phyloP scores from a whole-genome alignment of 139 green algal genomes.

The Marvania coccoides region DNA sequence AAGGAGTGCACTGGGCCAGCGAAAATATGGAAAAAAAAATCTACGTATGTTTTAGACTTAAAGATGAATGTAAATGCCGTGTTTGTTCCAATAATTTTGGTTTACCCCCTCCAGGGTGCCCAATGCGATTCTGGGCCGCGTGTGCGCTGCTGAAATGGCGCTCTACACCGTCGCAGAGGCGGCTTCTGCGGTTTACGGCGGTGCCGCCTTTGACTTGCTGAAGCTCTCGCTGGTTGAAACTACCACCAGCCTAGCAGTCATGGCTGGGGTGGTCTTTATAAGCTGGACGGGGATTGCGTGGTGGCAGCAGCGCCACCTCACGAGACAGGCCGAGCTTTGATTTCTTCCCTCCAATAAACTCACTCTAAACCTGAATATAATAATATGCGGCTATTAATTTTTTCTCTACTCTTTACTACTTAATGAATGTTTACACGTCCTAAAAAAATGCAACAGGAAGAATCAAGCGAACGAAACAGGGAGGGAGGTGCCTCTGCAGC shows the following conservation, averaged over 20 bases:
- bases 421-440: too few species aligned
- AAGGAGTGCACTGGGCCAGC: conserved; percentile 14
- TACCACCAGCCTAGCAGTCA: conserved; percentile 5
- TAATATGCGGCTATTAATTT: too few species aligned
- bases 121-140: conserved; percentile 23
- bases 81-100: background rate
- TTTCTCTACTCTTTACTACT: too few species aligned
- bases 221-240: conserved; percentile 9
- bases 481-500: too few species aligned
- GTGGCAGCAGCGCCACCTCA: background rate
- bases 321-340: too few species aligned
- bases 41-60: background rate
- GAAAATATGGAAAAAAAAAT: background rate
- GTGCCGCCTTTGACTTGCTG: conserved; percentile 27
- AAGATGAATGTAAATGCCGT: background rate
- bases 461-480: too few species aligned
- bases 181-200: conserved; percentile 1
- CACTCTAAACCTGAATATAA: too few species aligned
- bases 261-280: background rate
- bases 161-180: conserved; percentile 23
- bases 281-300: background rate
- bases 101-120: too few species aligned
- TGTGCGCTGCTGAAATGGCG: conserved; percentile 36
- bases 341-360: too few species aligned
- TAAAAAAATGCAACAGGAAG: too few species aligned